phyloP scores from a whole-genome alignment of 805 yeast species.

The Blastobotrys peoriensis region DNA sequence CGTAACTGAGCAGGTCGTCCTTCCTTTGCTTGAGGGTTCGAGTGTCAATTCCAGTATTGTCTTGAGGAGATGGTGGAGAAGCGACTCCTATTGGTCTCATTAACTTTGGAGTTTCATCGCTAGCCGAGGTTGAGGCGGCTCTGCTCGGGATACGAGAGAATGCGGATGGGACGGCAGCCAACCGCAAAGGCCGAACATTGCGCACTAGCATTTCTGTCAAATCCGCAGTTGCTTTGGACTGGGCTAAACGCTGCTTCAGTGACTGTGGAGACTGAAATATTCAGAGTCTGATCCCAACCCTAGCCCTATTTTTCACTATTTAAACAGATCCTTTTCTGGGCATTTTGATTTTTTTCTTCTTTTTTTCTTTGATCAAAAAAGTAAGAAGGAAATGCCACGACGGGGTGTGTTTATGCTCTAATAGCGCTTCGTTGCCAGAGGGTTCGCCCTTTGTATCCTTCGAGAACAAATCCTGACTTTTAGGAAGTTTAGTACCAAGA shows the following conservation, averaged over 20 bases:
- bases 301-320: no score
- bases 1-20: conserved; percentile 44
- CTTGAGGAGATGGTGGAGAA: conserved; percentile 34
- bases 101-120: conserved; percentile 23
- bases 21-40: conserved; percentile 35
- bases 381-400: conserved; percentile 34
- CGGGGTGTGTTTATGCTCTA: conserved; percentile 22
- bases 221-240: no score
- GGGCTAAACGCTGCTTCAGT: no score
- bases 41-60: conserved; percentile 37
- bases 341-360: conserved; percentile 13
- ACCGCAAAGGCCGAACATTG: no score
- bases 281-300: no score
- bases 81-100: conserved; percentile 44
- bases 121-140: not conserved
- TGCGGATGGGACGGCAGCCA: no score
- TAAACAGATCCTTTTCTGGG: no score
- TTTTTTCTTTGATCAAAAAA: conserved; percentile 31
- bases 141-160: no score
- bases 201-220: no score
- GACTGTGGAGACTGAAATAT: no score
- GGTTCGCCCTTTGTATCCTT: conserved; percentile 24
- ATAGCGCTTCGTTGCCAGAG: conserved; percentile 33
- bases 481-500: conserved; percentile 32
- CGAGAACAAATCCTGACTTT: conserved; percentile 30